These are phyloP conservation scores for Lodderomyces metapsilosis DNA, from an alignment of 1,139 yeast species.

Conservation along the genomic window DNA sequence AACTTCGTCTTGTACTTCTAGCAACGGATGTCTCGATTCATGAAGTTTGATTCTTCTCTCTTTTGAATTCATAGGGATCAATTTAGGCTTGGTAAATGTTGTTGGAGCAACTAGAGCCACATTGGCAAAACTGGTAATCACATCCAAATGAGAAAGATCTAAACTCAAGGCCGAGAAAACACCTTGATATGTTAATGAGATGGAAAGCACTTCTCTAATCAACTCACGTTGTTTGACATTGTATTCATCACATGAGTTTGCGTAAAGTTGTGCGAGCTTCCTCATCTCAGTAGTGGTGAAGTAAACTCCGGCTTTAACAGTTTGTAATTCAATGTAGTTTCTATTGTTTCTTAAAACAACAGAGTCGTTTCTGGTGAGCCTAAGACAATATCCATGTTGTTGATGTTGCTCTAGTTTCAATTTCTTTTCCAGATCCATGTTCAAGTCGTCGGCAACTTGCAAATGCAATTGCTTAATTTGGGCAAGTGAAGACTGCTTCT, in stretches of 20 bases:
- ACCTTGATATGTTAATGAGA: constrained; percentile 77
- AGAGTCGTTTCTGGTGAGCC: constrained; percentile 89
- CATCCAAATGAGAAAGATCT: constrained; percentile 75
- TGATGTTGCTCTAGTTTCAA: constrained; percentile 85
- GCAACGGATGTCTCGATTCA: constrained; percentile 89
- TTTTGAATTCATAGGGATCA: constrained; percentile 38
- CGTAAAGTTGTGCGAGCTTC: constrained; percentile 57
- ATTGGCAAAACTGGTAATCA: constrained; percentile 80
- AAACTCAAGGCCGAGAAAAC: constrained; percentile 68
- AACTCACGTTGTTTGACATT: constrained; percentile 71
- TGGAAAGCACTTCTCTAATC: constrained; percentile 77
- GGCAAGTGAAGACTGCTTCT: constrained; percentile 53
- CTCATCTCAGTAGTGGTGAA: constrained; percentile 73
- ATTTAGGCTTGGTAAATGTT: constrained; percentile 71
- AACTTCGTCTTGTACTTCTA: constrained; percentile 88
- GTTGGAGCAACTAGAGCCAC: constrained; percentile 81
- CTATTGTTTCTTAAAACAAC: constrained; percentile 64
- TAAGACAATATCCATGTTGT: constrained; percentile 89
- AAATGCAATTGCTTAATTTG: constrained; percentile 61
- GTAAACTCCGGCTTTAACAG: constrained; percentile 92
- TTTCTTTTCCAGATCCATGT: constrained; percentile 81
- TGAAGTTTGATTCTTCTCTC: constrained; percentile 55
- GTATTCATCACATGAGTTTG: constrained; percentile 62
- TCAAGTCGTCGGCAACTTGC: constrained; percentile 69
- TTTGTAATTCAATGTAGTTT: constrained; percentile 73